These are phyloP conservation scores for Xylariaceae sp. DNA, from an alignment of 2,329 filamentous ascomycete genomes.

Conservation along the genomic window DNA sequence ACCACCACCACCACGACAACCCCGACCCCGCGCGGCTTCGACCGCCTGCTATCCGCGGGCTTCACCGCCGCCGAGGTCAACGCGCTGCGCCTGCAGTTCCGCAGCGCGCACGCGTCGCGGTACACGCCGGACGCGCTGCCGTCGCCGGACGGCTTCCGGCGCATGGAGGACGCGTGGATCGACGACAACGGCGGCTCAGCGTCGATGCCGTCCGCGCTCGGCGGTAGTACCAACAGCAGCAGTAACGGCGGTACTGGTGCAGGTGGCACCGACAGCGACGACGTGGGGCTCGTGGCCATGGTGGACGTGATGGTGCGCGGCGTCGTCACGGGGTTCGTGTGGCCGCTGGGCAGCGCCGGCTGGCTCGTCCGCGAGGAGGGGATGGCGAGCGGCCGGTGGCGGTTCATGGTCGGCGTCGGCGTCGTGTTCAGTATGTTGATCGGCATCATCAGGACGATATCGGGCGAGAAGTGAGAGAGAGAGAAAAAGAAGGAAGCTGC, in stretches of 20 bases:
- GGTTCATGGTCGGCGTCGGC: conserved; percentile 84
- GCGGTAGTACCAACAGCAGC: too few species aligned
- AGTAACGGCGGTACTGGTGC: too few species aligned
- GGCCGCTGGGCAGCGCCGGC: conserved; percentile 82
- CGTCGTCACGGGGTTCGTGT: conserved; percentile 91
- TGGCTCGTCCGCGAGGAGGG: conserved; percentile 88
- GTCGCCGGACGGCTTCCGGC: conserved; percentile 71
- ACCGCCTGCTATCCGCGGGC: conserved; percentile 77
- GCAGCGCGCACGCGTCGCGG: conserved; percentile 77
- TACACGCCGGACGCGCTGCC: conserved; percentile 92
- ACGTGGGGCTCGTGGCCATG: conserved; percentile 54
- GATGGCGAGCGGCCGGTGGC: conserved; percentile 81
- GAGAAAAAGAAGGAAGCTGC: neutral
- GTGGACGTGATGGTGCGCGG: conserved; percentile 88
- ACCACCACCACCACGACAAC: conserved; percentile 41
- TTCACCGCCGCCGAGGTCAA: conserved; percentile 85
- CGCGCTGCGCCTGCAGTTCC: conserved; percentile 84
- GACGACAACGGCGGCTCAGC: conserved; percentile 67
- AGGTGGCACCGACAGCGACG: conserved; percentile 49
- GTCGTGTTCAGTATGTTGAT: conserved; percentile 62
- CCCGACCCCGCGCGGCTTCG: conserved; percentile 76
- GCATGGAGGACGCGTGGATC: conserved; percentile 89
- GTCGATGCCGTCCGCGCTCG: conserved; percentile 21
- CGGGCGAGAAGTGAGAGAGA: conserved; percentile 36
- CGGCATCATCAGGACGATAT: conserved; percentile 40